Conservation (phyloP, 495 filamentous ascomycete species). For the Achaetomiella virescens region DNA sequence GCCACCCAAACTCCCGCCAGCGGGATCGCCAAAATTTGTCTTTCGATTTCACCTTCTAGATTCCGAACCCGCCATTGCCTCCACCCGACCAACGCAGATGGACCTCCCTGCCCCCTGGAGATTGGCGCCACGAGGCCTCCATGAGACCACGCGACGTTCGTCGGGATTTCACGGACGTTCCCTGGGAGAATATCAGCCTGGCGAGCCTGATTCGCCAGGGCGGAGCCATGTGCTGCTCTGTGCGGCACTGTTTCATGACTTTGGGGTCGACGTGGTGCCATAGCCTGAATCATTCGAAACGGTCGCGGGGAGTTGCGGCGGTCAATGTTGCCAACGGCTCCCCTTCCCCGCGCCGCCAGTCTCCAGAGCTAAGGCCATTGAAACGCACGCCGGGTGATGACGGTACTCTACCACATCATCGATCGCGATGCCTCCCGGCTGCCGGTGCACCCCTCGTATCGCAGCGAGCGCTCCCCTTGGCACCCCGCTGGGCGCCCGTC, state of each 20-base stretch:
- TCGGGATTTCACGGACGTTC: slow-evolving; percentile 9
- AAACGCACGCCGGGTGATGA: background rate
- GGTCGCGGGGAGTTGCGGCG: background rate
- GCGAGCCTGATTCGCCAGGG: background rate
- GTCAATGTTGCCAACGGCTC: no score
- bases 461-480: background rate
- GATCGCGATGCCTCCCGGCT: background rate
- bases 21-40: background rate
- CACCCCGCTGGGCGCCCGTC: background rate
- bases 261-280: background rate
- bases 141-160: background rate
- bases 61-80: slow-evolving; percentile 3
- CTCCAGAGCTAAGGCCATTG: background rate
- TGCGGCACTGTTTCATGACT: background rate
- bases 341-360: no score
- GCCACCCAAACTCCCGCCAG: background rate
- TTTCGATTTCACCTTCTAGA: slow-evolving; percentile 8
- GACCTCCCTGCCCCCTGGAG: background rate
- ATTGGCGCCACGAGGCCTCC: background rate
- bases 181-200: background rate
- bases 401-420: background rate
- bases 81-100: background rate
- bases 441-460: background rate
- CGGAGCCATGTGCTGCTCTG: background rate
- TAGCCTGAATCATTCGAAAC: background rate